Base-by-base conservation (phyloP, 257 asterid species). In the Scutellaria galericulata region DNA sequence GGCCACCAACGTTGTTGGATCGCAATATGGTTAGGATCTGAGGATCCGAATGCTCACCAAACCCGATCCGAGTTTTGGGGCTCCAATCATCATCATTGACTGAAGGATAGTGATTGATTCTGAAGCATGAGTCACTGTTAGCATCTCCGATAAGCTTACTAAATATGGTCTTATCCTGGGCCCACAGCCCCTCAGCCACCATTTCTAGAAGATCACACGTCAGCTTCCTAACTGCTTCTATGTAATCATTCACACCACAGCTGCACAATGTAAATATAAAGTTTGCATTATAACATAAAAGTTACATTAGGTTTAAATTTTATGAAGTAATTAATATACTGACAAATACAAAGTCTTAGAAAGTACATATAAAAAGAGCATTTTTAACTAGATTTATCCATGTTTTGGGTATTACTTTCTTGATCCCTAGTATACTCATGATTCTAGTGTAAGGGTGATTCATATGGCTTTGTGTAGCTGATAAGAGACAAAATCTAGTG, bases 1-100 rank as follows among this genome's bases (percentile, higher is more conserved):
- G 95, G 5, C 96, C 97, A 0, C 77, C 84, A 6, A 89, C 95
- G 20, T 87, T 82, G 77, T 91, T 91, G 66, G 96, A 87, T 31
- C 89, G 72, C 67, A 91, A 60, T 53, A 91, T 78, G 0, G 97
- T 91, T 14, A 91, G 64, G 15, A 91, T 83, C 66, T 91, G 97
- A 62, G 97, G 97, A 66, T 91, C 97, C 0, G 95, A 83, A 55
- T 91, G 95, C 67, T 91, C 97, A 7, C 96, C 97, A 35, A 91
- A 91, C 3, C 96, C 95, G 27, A 91, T 71, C n/a, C 92, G 73
- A 11, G 45, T 22, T 46, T 83, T 79, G n/a, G 76, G 52, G 9
- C 10, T 35, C 5, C 31, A 3, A 4, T 50, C 14, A 35, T 9
- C 52, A 22, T 41, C 60, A 6, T 7, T n/a, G 62, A 24, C 9